These are phyloP conservation scores for Hypoxylon fuscum DNA, from an alignment of 495 filamentous ascomycete species.

Conservation along the genomic window DNA sequence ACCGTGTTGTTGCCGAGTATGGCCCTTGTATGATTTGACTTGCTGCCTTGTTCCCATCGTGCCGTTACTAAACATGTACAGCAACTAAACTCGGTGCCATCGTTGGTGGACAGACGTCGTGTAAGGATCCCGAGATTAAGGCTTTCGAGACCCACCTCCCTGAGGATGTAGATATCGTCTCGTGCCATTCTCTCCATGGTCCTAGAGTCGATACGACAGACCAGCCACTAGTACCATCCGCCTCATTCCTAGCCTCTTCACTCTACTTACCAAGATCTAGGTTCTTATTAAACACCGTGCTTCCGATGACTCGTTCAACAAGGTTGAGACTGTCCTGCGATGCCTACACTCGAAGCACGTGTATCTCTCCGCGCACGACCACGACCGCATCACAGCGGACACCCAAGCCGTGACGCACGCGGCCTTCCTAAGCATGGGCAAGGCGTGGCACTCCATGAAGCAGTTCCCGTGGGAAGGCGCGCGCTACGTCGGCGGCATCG, in stretches of 20 bases:
- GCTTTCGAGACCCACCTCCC: conserved; percentile 93
- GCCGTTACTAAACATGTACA: conserved; percentile 46
- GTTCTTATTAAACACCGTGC: conserved; percentile 93
- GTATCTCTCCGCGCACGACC: conserved; percentile 82
- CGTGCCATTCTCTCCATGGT: conserved; percentile 95
- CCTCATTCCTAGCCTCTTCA: background rate
- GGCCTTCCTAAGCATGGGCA: conserved; percentile 96
- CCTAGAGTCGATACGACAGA: conserved; percentile 86
- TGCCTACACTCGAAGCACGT: conserved; percentile 86
- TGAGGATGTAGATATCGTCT: conserved; percentile 88
- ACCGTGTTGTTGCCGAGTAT: conserved; percentile 81
- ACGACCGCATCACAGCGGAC: conserved; percentile 97
- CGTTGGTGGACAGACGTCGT: conserved; percentile 97
- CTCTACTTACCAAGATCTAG: conserved; percentile 45
- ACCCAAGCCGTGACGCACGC: conserved; percentile 98
- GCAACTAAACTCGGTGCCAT: conserved; percentile 94
- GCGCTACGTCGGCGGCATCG: conserved; percentile 94
- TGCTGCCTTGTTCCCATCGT: conserved; percentile 24
- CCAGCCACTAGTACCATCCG: conserved; percentile 77
- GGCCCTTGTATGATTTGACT: conserved; percentile 83
- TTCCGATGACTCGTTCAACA: conserved; percentile 74
- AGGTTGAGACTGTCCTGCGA: conserved; percentile 80
- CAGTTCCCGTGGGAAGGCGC: conserved; percentile 96
- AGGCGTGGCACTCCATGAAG: conserved; percentile 90
- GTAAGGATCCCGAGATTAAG: conserved; percentile 95